Base-by-base conservation (phyloP, 768 basidiomycete genomes). In the Leccinum subtestaceum region DNA sequence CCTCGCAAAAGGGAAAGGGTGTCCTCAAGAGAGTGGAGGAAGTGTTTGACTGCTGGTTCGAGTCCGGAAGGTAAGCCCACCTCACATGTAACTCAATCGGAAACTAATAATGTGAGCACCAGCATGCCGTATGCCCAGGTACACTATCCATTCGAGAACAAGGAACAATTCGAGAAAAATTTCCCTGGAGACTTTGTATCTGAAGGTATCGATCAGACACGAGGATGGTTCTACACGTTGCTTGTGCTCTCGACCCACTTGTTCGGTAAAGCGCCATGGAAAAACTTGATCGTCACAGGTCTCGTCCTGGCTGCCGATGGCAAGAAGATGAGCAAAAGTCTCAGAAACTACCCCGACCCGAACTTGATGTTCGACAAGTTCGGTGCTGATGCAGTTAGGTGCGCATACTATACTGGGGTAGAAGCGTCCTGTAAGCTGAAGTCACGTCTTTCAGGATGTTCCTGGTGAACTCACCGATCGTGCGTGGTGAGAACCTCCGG, bases 1-100 rank as follows among this genome's bases (percentile, higher is more conserved):
- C 96, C 9, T 97, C 95, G 19, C 78, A 87, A 70, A 75, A 84
- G 71, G 96, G 95, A 54, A 95, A 93, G 66, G 96, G 96, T 15
- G 74, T 75, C 11, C 76, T 99, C 19, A 91, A 83, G 74, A 87
- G 97, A 52, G 81, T 98, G n/a, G 93, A 98, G 59, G 97, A 98
- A 73, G 94, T 99, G 38, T 98, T 99, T 70, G 97, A 99, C 71
- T 99, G 97, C 69, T 99, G 97, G 97, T 99, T 99, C 70, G 97
- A 99, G 76, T 98, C 96, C 4, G 97, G 97, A 77, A 94, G 91
- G 94, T 94, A 63, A 61, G 84, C 65, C 9, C 11, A 3, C 9
- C 17, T 57, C 38, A 3, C 25, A 49, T 6, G 11, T 9, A 34
- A 15, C 40, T 27, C 27, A 27, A 27, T 27, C 27, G 27, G 7